Percentiles rank a stretch among this genome's conserved stretches.
Conservation (phyloP, 352 stramenopile species). For the Phytophthora chlamydospora region DNA sequence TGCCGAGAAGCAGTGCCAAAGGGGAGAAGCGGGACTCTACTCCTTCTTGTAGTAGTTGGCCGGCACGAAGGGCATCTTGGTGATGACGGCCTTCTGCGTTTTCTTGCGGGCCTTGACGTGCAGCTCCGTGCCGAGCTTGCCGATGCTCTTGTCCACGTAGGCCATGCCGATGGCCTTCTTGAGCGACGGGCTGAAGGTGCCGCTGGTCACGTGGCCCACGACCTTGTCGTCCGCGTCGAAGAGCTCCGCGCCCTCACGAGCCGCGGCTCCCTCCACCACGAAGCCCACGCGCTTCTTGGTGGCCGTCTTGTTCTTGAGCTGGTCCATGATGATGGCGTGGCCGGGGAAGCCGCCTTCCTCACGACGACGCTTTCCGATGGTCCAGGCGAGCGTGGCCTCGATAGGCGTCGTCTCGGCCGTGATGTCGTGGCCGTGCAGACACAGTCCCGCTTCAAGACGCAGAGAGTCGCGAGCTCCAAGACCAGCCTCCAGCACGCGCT, state of each 20-base stretch:
- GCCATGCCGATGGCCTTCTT: conserved; percentile 98
- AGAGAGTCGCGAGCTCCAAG: conserved; percentile 97
- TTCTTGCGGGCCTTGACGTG: conserved; percentile 96
- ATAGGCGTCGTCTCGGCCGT: conserved; percentile 95
- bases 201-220: conserved; percentile 95
- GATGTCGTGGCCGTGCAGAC: conserved; percentile 99
- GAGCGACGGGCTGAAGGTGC: conserved; percentile 96
- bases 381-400: conserved; percentile 95
- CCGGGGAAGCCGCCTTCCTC: conserved; percentile 95
- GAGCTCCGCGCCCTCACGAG: conserved; percentile 93
- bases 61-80: conserved; percentile 99
- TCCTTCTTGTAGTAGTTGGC: conserved; percentile 95
- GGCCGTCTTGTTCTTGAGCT: conserved; percentile 94
- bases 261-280: conserved; percentile 94
- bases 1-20: conserved; percentile 15
- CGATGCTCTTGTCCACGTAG: conserved; percentile 93
- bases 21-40: conserved; percentile 29
- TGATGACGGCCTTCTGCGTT: conserved; percentile 92
- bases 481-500: conserved; percentile 91
- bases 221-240: conserved; percentile 85
- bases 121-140: conserved; percentile 95
- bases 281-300: conserved; percentile 96
- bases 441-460: conserved; percentile 97
- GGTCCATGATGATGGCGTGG: conserved; percentile 94
- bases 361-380: conserved; percentile 86